phyloP scores from a whole-genome alignment of 2,329 filamentous ascomycete genomes.

The Aureobasidium sp. region DNA sequence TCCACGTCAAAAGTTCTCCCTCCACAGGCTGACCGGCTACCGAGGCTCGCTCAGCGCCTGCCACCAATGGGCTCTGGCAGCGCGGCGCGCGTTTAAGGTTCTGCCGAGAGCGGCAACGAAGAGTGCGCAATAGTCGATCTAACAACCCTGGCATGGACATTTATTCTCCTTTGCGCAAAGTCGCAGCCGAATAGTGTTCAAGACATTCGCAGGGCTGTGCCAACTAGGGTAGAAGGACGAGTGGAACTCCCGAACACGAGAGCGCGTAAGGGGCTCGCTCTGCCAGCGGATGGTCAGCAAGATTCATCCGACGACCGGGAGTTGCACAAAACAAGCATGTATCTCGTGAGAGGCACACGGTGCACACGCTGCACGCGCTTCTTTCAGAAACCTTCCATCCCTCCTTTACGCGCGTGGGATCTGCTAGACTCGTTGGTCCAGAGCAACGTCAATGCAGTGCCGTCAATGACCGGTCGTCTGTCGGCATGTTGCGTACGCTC shows the following conservation, averaged over 20 bases:
- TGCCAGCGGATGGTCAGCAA: background rate
- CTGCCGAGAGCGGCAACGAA: background rate
- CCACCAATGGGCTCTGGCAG: background rate
- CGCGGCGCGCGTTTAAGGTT: slow-evolving; percentile 9
- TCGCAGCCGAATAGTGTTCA: background rate
- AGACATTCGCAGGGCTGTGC: slow-evolving; percentile 7
- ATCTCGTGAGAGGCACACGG: background rate
- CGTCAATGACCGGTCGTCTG: background rate
- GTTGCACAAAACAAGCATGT: slow-evolving; percentile 3
- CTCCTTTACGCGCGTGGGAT: background rate
- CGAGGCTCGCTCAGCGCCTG: background rate
- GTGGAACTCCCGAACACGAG: background rate
- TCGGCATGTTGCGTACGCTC: background rate
- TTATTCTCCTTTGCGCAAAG: background rate
- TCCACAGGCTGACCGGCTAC: background rate
- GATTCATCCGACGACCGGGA: background rate
- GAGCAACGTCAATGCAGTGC: background rate
- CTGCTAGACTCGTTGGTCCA: background rate
- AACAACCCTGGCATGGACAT: background rate
- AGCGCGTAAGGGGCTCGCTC: background rate
- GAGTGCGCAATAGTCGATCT: slow-evolving; percentile 5
- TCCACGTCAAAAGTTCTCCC: slow-evolving; percentile 5
- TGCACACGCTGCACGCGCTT: slow-evolving; percentile 1
- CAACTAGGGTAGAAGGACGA: background rate
- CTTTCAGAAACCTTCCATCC: slow-evolving; percentile 1